These are phyloP conservation scores for Xylaria cubensis DNA, from an alignment of 495 filamentous ascomycete genomes.

Conservation along the genomic window DNA sequence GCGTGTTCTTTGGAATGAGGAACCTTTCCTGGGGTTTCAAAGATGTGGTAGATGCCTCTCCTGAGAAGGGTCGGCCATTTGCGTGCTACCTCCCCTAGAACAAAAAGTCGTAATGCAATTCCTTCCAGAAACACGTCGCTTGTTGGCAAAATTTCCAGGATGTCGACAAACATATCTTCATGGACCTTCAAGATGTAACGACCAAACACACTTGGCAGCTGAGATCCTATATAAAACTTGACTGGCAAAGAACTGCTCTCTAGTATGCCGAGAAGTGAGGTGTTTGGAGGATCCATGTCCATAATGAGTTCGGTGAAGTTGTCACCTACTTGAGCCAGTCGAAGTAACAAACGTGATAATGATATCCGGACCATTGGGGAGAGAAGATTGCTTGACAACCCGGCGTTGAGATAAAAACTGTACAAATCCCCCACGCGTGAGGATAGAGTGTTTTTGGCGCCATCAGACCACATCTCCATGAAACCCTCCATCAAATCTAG, in stretches of 20 bases:
- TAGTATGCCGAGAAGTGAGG: conserved; percentile 76
- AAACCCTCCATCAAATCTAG: conserved; percentile 74
- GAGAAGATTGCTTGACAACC: conserved; percentile 66
- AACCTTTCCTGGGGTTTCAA: conserved; percentile 81
- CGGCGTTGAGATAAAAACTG: conserved; percentile 71
- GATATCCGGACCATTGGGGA: conserved; percentile 71
- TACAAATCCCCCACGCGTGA: conserved; percentile 78
- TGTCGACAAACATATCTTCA: conserved; percentile 79
- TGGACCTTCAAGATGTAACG: conserved; percentile 78
- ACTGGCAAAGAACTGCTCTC: conserved; percentile 70
- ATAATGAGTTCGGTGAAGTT: conserved; percentile 61
- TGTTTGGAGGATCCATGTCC: conserved; percentile 70
- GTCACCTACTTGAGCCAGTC: conserved; percentile 67
- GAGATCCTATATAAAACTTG: conserved; percentile 73
- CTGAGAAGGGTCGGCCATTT: conserved; percentile 81
- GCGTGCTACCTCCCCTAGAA: conserved; percentile 76
- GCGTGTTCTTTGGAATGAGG: conserved; percentile 70
- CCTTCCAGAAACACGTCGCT: conserved; percentile 77
- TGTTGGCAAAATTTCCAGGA: conserved; percentile 73
- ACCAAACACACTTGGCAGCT: conserved; percentile 78
- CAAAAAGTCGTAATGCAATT: conserved; percentile 81
- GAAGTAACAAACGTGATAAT: conserved; percentile 70
- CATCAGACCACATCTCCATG: conserved; percentile 66
- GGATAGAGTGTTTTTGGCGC: conserved; percentile 56
- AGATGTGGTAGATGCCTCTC: conserved; percentile 87